Base-by-base conservation (phyloP, 768 basidiomycete genomes). In the Amylocystis lapponica region DNA sequence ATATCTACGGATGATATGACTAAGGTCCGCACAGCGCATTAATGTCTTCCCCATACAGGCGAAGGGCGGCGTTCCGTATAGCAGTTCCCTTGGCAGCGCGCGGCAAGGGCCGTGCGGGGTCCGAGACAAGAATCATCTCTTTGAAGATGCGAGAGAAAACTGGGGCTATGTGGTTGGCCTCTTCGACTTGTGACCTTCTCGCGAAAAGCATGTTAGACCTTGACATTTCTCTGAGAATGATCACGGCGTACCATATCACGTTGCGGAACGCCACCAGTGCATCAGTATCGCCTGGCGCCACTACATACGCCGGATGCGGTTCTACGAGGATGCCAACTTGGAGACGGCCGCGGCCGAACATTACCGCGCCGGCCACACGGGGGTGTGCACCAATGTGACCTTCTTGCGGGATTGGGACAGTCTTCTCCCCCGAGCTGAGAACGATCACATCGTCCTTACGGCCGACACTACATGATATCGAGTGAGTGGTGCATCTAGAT, bases 41-140 rank as follows among this genome's bases (percentile, higher is more conserved):
- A 17, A 79, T 75, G 43, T 79, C 76, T 1, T 62, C 41, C 11
- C 55, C 58, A 48, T 78, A 79, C 14, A 57, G 10, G 4, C 41
- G 52, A 27, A 74, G 39, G 1, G 69, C 63, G 4, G 62, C 65
- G 41, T 69, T 70, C 35, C 68, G 66, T 30, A 60, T 58, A 3
- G 73, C 64, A 0, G 75, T 71, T 2, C 73, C 72, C 49, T 77
- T 79, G 1, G 59, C 66, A 1, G 72, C 58, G 19, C 67, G 67
- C 16, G 66, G 57, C 31, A 78, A 57, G 1, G 72, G 75, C 43
- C 72, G 72, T 0, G 57, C 60, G 22, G 66, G 51, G 3, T 61
- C 56, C 0, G 74, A 61, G 14, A 76, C 53, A 22, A 76, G 34
- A 27, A 79, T 71, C 72, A 78, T 73, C 51, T 78, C 71, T 48